These are phyloP conservation scores for Sanghuangporus weigelae DNA, from an alignment of 1,284 basidiomycete species.

Conservation along the genomic window DNA sequence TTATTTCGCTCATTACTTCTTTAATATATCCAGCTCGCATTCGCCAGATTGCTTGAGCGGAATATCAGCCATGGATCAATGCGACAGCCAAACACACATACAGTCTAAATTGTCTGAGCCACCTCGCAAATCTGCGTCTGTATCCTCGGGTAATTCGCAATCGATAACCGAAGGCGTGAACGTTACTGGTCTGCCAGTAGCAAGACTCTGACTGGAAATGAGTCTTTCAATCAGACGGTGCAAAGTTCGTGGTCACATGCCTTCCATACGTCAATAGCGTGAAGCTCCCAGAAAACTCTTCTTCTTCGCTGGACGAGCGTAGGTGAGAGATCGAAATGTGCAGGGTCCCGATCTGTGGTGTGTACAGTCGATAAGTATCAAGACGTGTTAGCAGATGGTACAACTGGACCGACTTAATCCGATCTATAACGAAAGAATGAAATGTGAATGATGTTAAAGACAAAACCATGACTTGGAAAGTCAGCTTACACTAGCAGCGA, in stretches of 20 bases:
- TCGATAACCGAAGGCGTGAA: slow-evolving; percentile 11
- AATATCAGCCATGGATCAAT: background rate
- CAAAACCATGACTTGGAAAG: background rate
- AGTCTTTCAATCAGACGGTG: background rate
- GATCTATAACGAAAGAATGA: slow-evolving; percentile 1
- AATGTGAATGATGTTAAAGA: background rate
- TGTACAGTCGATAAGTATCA: background rate
- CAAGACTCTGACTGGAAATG: slow-evolving; percentile 3
- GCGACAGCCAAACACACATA: background rate
- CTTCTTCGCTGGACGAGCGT: slow-evolving; percentile 12
- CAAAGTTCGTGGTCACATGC: background rate
- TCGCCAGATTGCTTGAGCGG: background rate
- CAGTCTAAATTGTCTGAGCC: background rate
- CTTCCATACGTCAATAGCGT: slow-evolving; percentile 3
- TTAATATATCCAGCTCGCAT: background rate
- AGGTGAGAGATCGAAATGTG: slow-evolving; percentile 2
- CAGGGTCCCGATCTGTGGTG: slow-evolving; percentile 12
- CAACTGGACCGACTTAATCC: slow-evolving; percentile 10
- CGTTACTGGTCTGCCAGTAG: slow-evolving; percentile 10
- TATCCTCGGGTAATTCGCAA: slow-evolving; percentile 15
- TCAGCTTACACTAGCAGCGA: slow-evolving; percentile 25
- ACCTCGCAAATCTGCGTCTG: background rate
- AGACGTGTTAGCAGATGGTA: background rate
- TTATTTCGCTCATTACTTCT: background rate
- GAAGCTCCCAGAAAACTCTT: slow-evolving; percentile 13